Base-by-base conservation (phyloP, 2,329 filamentous ascomycete species). In the Xylariaceae sp. region DNA sequence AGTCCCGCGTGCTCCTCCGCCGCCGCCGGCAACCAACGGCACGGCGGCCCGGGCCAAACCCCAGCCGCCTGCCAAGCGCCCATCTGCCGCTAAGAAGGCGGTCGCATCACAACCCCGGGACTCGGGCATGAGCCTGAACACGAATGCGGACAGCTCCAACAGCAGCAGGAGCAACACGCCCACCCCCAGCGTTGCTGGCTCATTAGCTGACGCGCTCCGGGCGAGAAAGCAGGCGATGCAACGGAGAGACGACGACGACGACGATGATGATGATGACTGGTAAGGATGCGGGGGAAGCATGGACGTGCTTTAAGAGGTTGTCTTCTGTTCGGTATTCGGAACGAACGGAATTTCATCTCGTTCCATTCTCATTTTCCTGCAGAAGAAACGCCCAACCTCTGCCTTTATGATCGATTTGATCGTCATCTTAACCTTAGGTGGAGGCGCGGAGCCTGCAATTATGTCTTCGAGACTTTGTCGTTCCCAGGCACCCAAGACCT, bases 1-100 rank as follows among this genome's bases (percentile, higher is more conserved):
- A 3, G 74, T 78, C 5, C 75, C 79, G 3, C 69, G 75, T 15
- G 74, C 78, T 5, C 81, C 85, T 11, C 81, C 82, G 8, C 78
- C 84, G 1, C 78, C 83, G 1, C 74, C 81, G 3, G 61, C 61
- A 3, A 62, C 64, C 29, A 67, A 67, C 41, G 68, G 66, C 24
- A 61, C 60, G 3, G 63, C 71, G 12, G 71, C 66, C 16, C 73
- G 71, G 44, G 69, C 65, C 32, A 89, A 88, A 46, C 86, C 87
- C 3, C 80, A 81, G 16, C 87, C 84, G 15, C 89, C 87, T 2
- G 79, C 78, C 9, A 95, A 94, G 66, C 75, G 90, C 15, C 89
- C 89, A 1, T 80, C 73, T 15, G 74, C 75, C 24, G 73, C 75
- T 16, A 80, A 81, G 44, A 94, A 92, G 63, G 81, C 86, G 1